These are phyloP conservation scores for Diaporthe nobilis DNA, from an alignment of 2,329 filamentous ascomycete species.

Conservation along the genomic window DNA sequence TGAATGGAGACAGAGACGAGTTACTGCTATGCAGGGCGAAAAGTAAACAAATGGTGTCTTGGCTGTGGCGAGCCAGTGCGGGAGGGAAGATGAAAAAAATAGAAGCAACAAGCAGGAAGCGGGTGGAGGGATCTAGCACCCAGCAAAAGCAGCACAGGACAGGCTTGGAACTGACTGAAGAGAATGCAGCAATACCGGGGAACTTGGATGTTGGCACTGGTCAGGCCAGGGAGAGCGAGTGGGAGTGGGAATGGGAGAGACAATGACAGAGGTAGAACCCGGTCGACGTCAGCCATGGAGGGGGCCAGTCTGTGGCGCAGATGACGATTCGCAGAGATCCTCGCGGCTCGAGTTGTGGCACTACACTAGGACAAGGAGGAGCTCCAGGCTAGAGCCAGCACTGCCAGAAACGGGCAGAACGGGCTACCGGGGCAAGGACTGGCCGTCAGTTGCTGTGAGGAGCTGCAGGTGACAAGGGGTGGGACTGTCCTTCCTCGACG, in stretches of 20 bases:
- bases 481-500: not conserved
- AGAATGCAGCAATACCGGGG: conserved; percentile 20
- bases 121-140: conserved; percentile 2
- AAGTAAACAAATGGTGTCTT: conserved; percentile 22
- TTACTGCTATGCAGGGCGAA: not conserved
- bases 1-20: not conserved
- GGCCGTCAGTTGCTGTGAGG: not conserved
- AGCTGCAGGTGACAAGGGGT: conserved; percentile 22
- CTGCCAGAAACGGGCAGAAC: not conserved
- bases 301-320: conserved; percentile 33
- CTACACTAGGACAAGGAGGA: conserved; percentile 6
- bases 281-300: conserved; percentile 37
- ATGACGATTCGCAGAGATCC: conserved; percentile 37
- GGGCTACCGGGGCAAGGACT: not conserved
- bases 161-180: conserved; percentile 1
- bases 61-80: conserved; percentile 9
- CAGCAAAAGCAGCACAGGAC: conserved; percentile 7
- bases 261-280: conserved; percentile 17
- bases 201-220: conserved; percentile 24
- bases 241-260: not conserved
- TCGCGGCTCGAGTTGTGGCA: not conserved
- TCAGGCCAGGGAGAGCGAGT: conserved; percentile 4
- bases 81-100: not conserved
- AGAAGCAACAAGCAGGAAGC: conserved; percentile 2
- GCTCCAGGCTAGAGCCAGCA: not conserved